phyloP scores from a whole-genome alignment of 2,329 filamentous ascomycete species.

The Laburnicola sp. region DNA sequence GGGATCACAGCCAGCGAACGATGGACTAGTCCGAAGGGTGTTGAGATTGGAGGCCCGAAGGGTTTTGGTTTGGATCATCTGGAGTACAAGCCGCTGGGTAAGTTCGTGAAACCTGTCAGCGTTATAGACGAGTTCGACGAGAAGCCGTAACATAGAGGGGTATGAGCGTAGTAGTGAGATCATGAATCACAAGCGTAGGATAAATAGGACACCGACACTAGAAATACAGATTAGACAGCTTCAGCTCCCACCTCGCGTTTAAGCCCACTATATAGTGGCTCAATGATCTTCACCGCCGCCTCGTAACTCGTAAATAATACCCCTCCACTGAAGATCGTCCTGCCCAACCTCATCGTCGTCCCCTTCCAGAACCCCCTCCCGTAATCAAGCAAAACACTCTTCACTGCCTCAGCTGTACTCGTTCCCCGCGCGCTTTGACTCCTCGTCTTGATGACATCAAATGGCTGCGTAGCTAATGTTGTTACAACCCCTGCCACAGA shows the following conservation, averaged over 20 bases:
- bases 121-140: constrained; percentile 56
- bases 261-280: constrained; percentile 42
- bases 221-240: constrained; percentile 22
- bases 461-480: constrained; percentile 50
- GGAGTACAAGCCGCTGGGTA: constrained; percentile 55
- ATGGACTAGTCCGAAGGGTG: constrained; percentile 56
- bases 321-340: constrained; percentile 54
- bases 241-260: constrained; percentile 19
- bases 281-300: constrained; percentile 55
- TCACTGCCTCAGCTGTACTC: constrained; percentile 28
- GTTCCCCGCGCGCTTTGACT: constrained; percentile 40
- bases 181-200: background rate
- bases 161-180: background rate
- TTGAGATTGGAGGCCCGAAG: constrained; percentile 56
- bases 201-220: background rate
- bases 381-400: constrained; percentile 24
- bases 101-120: constrained; percentile 57
- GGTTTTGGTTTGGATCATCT: constrained; percentile 55
- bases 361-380: constrained; percentile 38
- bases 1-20: constrained; percentile 59
- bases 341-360: constrained; percentile 33
- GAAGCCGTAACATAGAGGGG: constrained; percentile 10
- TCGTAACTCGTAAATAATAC: constrained; percentile 68
- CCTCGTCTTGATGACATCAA: constrained; percentile 50
- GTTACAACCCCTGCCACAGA: constrained; percentile 39